Evolutionary conservation across 805 yeast species (phyloP).

Genomic region (Metschnikowia vanudenii): DNA sequence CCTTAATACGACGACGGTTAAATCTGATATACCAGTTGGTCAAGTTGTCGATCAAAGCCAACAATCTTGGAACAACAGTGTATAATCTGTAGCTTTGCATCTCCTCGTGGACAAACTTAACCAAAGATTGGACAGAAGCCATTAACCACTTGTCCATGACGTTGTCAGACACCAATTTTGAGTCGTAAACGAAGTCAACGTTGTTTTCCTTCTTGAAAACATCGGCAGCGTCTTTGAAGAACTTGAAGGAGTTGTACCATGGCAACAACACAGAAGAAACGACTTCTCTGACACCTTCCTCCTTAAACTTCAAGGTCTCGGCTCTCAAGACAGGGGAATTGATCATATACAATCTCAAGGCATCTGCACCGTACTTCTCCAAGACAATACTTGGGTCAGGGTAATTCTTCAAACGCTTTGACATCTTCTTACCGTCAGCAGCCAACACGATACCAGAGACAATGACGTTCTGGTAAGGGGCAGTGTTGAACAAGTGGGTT

Average conservation of each 20-base stretch:
- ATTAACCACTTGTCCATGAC: conserved; percentile 98
- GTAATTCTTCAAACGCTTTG: conserved; percentile 94
- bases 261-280: conserved; percentile 94
- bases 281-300: conserved; percentile 98
- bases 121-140: conserved; percentile 92
- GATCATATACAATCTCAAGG: conserved; percentile 90
- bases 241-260: conserved; percentile 98
- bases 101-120: conserved; percentile 82
- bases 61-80: conserved; percentile 92
- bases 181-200: conserved; percentile 70
- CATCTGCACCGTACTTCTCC: conserved; percentile 95
- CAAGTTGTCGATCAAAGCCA: conserved; percentile 85
- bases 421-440: conserved; percentile 98
- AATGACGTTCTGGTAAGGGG: conserved; percentile 93
- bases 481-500: conserved; percentile 86
- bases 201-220: conserved; percentile 74
- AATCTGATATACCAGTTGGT: conserved; percentile 99
- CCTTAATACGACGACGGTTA: conserved; percentile 97
- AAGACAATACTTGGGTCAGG: conserved; percentile 89
- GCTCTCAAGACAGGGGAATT: conserved; percentile 97
- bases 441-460: conserved; percentile 97
- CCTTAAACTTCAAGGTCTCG: conserved; percentile 94
- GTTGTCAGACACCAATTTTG: conserved; percentile 62
- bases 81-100: conserved; percentile 88
- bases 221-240: conserved; percentile 91